phyloP scores from a whole-genome alignment of 805 yeast genomes.

The Hemisphaericaspora nanyangensis region DNA sequence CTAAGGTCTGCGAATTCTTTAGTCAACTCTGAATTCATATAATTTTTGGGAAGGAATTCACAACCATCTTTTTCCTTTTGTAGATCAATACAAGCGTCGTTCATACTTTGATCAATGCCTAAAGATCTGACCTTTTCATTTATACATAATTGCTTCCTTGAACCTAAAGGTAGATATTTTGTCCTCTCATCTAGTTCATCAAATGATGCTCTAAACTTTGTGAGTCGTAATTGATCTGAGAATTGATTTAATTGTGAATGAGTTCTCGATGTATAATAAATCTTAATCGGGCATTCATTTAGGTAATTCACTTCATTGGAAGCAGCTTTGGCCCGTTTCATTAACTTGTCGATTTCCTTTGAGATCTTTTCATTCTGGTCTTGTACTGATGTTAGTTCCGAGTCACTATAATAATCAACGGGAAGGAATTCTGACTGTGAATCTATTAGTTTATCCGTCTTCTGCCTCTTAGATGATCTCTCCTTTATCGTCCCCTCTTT shows the following conservation, averaged over 20 bases:
- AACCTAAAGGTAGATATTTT: constrained; percentile 72
- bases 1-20: constrained; percentile 51
- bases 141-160: constrained; percentile 82
- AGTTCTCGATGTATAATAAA: constrained; percentile 79
- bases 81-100: constrained; percentile 76
- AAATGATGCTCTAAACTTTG: constrained; percentile 63
- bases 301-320: constrained; percentile 17
- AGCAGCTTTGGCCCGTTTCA: constrained; percentile 38
- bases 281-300: constrained; percentile 35
- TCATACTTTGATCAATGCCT: constrained; percentile 51
- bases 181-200: constrained; percentile 45
- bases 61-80: constrained; percentile 40
- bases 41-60: constrained; percentile 15
- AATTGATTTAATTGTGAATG: constrained; percentile 87
- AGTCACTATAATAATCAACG: constrained; percentile 33
- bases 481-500: constrained; percentile 12
- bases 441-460: constrained; percentile 3
- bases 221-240: constrained; percentile 61
- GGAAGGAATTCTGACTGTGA: constrained; percentile 22
- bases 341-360: constrained; percentile 46
- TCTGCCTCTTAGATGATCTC: constrained; percentile 6
- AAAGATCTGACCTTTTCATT: constrained; percentile 55
- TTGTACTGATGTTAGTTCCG: constrained; percentile 10
- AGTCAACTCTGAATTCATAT: constrained; percentile 22
- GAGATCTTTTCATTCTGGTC: constrained; percentile 31